phyloP scores from a whole-genome alignment of 176 grass and related monocot genomes.

The Ensete ventricosum region DNA sequence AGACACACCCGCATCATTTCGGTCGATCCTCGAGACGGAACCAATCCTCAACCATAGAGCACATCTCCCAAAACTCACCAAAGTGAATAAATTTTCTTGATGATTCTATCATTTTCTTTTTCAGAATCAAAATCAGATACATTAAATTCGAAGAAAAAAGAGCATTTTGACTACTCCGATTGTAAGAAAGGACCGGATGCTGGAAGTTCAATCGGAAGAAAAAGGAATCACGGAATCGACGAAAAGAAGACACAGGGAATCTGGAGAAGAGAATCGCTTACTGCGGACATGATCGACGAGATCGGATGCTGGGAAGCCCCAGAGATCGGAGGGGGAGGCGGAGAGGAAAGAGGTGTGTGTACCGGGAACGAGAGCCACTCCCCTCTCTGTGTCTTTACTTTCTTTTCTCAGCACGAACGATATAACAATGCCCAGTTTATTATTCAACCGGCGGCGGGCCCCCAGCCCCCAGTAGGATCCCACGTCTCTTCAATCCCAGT shows the following conservation, averaged over 20 bases:
- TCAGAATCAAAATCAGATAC: not conserved
- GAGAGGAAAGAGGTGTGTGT: not conserved
- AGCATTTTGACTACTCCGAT: not conserved
- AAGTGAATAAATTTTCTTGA: too few relatives aligned
- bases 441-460: too few relatives aligned
- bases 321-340: not conserved
- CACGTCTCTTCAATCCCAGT: too few relatives aligned
- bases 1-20: not conserved
- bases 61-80: too few relatives aligned
- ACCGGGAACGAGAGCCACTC: not conserved
- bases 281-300: slow-evolving; percentile 29
- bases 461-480: too few relatives aligned
- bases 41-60: not conserved
- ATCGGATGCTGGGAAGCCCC: slow-evolving; percentile 14
- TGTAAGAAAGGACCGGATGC: not conserved
- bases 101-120: too few relatives aligned
- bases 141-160: not conserved
- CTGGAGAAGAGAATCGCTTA: slow-evolving; percentile 12
- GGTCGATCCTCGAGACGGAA: not conserved
- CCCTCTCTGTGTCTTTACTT: not conserved
- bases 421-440: not conserved
- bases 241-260: not conserved
- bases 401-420: not conserved
- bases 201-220: not conserved
- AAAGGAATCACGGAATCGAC: not conserved